Conservation (phyloP, 768 basidiomycete genomes). For the Rhizopogon salebrosus region DNA sequence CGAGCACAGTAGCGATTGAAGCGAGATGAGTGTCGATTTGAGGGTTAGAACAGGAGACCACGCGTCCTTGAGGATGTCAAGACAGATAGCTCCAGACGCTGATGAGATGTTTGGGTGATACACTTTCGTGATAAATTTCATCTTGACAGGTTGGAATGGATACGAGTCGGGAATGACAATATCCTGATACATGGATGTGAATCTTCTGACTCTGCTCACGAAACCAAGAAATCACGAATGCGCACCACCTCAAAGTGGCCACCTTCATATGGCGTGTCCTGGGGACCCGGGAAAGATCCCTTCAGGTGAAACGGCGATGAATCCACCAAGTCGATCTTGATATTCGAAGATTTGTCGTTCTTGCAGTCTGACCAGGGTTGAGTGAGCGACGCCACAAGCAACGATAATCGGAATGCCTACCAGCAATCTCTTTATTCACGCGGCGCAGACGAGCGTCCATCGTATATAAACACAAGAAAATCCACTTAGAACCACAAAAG, state of each 20-base stretch:
- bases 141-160: conserved; percentile 92
- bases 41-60: conserved; percentile 95
- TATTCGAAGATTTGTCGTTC: conserved; percentile 87
- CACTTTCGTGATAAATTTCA: conserved; percentile 97
- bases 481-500: background rate
- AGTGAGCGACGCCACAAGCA: background rate
- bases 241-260: conserved; percentile 88
- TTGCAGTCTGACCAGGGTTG: conserved; percentile 68
- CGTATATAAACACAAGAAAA: conserved; percentile 1
- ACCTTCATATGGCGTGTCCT: conserved; percentile 90
- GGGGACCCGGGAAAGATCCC: conserved; percentile 87
- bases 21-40: conserved; percentile 91
- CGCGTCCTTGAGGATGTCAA: conserved; percentile 83
- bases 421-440: conserved; percentile 92
- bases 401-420: conserved; percentile 32
- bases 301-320: conserved; percentile 88
- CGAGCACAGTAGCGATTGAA: conserved; percentile 88
- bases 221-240: conserved; percentile 14
- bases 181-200: conserved; percentile 47
- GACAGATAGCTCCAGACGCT: conserved; percentile 90
- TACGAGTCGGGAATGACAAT: conserved; percentile 90
- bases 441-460: conserved; percentile 89
- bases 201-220: conserved; percentile 1
- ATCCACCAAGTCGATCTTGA: conserved; percentile 83
- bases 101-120: conserved; percentile 97